Percentiles rank a stretch among this genome's conserved stretches.
Conservation (phyloP, 352 stramenopile species). For the Phytopythium aichiense region DNA sequence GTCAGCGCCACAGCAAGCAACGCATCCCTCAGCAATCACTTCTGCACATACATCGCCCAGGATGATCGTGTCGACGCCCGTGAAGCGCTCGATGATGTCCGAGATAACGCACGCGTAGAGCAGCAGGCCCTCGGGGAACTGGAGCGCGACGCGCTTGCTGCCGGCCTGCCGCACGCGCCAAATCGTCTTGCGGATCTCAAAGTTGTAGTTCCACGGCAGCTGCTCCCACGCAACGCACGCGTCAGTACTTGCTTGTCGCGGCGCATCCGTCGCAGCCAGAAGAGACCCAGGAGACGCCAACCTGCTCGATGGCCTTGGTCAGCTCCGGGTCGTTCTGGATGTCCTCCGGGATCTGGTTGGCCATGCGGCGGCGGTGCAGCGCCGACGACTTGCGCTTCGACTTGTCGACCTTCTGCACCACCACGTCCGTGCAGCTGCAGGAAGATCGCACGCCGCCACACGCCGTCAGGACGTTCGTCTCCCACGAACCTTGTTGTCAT, state of each 20-base stretch:
- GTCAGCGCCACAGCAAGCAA: slow-evolving; percentile 1
- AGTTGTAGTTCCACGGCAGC: slow-evolving; percentile 98
- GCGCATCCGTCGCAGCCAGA: neutral
- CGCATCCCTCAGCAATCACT: neutral
- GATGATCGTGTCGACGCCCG: slow-evolving; percentile 89
- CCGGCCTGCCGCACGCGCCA: slow-evolving; percentile 91
- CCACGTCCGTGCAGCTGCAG: slow-evolving; percentile 19
- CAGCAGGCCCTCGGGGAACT: slow-evolving; percentile 98
- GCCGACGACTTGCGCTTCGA: slow-evolving; percentile 62
- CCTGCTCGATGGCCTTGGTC: slow-evolving; percentile 89
- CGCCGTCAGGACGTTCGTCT: neutral
- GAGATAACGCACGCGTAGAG: slow-evolving; percentile 98
- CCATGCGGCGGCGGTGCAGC: slow-evolving; percentile 60
- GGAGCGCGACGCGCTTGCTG: slow-evolving; percentile 93
- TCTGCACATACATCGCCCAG: slow-evolving; percentile 92
- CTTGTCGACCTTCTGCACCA: slow-evolving; percentile 22
- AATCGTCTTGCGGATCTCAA: slow-evolving; percentile 98
- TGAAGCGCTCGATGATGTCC: slow-evolving; percentile 97
- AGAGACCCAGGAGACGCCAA: neutral
- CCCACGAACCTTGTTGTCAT: neutral
- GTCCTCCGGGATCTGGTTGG: slow-evolving; percentile 88
- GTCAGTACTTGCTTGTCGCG: neutral
- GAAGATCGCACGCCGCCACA: neutral
- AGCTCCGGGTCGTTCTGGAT: slow-evolving; percentile 88
- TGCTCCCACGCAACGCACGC: slow-evolving; percentile 10